Evolutionary conservation across 805 yeast species (phyloP), one percentile per base, ranked within the genome.

Genomic region (Starmerella bacillaris): DNA sequence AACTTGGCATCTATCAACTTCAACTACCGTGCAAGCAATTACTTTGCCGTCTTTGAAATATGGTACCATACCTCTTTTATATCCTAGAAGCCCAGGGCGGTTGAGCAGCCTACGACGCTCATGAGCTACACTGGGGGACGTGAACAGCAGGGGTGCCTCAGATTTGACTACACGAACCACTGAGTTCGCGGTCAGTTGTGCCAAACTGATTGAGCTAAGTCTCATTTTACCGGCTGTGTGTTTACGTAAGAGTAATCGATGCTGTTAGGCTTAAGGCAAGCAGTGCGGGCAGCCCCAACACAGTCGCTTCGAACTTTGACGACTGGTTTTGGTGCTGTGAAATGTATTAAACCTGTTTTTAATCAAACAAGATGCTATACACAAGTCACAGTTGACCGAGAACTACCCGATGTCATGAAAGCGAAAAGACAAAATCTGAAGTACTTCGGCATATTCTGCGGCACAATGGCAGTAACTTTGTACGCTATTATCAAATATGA

Each of bases 41-140:
- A 72, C 72, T 35, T 61, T 63, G 19, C 94, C 96, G 20, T 67
- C 66, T 42, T 68, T 86, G 68, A 72, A 78, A 30, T 35, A 44
- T 12, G 89, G 72, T 34, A 83, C 72, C 94, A 86, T 86, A 14
- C 95, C 96, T 39, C 76, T 64, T 54, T 89, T 89, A 43, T 72
- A 61, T 1, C 92, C 92, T 20, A 86, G 58, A 16, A 80, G 60
- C 9, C 98, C 98, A 5, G 93, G 74, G 57, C 98, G 72, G 30
- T 58, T 55, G 20, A 82, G 72, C 24, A 86, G 62, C 54, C 73
- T 67, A 53, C 74, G 77, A 55, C 95, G 69, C 34, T 63, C 58
- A 50, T 80, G 74, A 22, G 79, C 74, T 32, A 67, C 65, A 43
- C 68, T 78, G 24, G 74, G 72, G 3, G 86, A 66, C 53, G 76